phyloP scores from a whole-genome alignment of 371 early-diverging fungal genomes.

The Ecytonucleospora hepatopenaei region DNA sequence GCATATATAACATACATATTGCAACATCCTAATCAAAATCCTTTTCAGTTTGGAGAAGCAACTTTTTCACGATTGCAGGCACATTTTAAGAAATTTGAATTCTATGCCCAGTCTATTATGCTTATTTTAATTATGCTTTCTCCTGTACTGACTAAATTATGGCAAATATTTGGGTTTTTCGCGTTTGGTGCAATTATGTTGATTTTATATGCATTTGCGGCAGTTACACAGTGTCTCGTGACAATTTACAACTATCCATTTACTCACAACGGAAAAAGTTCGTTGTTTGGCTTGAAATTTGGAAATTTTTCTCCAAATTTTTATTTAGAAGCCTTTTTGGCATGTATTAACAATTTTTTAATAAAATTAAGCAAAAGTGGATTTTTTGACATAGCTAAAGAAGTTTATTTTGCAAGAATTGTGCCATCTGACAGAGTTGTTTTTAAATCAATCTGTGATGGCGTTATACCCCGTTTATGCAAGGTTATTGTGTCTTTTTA shows the following conservation, averaged over 20 bases:
- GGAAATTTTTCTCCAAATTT: background rate
- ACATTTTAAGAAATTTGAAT: background rate
- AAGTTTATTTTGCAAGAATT: conserved; percentile 49
- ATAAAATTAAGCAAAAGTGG: conserved; percentile 52
- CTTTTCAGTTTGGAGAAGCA: background rate
- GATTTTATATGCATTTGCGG: background rate
- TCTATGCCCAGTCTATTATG: background rate
- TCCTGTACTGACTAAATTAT: background rate
- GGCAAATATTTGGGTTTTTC: background rate
- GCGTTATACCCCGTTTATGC: conserved; percentile 51
- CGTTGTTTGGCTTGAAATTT: background rate
- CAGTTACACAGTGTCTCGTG: background rate
- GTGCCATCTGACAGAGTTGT: conserved; percentile 34
- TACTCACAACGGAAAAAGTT: background rate
- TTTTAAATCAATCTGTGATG: conserved; percentile 54
- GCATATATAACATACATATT: background rate
- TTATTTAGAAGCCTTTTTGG: conserved; percentile 13
- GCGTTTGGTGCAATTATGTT: background rate
- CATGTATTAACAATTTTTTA: background rate
- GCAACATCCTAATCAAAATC: background rate
- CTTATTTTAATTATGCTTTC: background rate
- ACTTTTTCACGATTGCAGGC: background rate
- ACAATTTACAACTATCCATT: background rate
- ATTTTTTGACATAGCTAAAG: conserved; percentile 55
- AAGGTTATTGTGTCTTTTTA: conserved; percentile 46